These are phyloP conservation scores for Pichia ethanolica DNA, from an alignment of 805 yeast genomes.

Conservation along the genomic window DNA sequence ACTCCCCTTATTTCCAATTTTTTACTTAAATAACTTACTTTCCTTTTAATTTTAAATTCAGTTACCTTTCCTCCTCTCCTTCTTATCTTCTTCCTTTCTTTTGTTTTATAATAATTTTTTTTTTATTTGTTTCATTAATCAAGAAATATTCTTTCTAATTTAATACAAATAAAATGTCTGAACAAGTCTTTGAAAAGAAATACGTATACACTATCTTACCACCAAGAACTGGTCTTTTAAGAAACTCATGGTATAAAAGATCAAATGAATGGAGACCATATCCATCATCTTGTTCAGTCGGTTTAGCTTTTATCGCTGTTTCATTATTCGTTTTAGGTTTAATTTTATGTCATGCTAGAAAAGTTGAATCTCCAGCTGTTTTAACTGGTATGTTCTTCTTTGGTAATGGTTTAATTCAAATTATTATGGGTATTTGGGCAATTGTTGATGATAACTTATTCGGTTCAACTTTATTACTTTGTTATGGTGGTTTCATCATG, in stretches of 20 bases:
- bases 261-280: conserved; percentile 33
- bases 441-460: conserved; percentile 40
- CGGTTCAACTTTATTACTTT: conserved; percentile 40
- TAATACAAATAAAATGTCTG: conserved; percentile 12
- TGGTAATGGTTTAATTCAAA: conserved; percentile 37
- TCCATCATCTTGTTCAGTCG: conserved; percentile 39
- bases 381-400: conserved; percentile 35
- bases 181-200: conserved; percentile 17
- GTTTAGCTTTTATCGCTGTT: conserved; percentile 34
- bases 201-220: conserved; percentile 20
- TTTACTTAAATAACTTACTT: no score
- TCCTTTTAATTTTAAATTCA: no score
- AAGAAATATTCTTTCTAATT: background rate
- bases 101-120: background rate
- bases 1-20: no score
- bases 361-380: conserved; percentile 32
- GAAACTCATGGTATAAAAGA: conserved; percentile 35
- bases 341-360: conserved; percentile 33
- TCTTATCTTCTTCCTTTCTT: background rate
- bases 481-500: conserved; percentile 45
- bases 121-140: background rate
- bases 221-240: conserved; percentile 29
- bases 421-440: conserved; percentile 42
- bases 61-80: background rate
- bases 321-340: conserved; percentile 38